A percentile compares a stretch with the other conserved stretches of the same genome.
These are phyloP conservation scores for Lactuca saligna DNA, from an alignment of 129 eudicot species.

Conservation along the genomic window DNA sequence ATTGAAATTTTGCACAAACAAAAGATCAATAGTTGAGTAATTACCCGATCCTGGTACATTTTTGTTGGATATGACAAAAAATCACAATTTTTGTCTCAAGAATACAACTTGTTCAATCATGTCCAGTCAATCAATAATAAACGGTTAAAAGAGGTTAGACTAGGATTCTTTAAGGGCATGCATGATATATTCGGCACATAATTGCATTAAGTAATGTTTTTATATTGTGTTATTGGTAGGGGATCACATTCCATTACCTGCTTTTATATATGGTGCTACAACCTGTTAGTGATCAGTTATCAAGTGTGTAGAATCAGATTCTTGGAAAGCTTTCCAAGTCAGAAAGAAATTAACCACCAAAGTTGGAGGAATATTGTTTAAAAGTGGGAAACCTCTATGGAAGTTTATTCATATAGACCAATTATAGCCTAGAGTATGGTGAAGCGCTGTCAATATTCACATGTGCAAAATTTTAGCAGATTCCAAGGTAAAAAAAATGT, in stretches of 20 bases:
- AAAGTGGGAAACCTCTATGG: background rate
- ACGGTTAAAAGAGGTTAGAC: slow-evolving; percentile 2
- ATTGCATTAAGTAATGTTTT: background rate
- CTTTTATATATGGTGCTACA: slow-evolving; percentile 11
- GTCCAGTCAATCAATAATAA: background rate
- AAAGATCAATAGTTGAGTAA: no score
- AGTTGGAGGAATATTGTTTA: slow-evolving; percentile 3
- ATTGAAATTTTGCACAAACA: no score
- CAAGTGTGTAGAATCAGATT: slow-evolving; percentile 33
- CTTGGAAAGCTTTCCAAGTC: slow-evolving; percentile 18
- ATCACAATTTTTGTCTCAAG: no score
- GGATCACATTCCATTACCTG: slow-evolving; percentile 40
- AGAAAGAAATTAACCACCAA: slow-evolving; percentile 1
- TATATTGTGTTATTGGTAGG: slow-evolving; percentile 4
- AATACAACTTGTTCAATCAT: no score
- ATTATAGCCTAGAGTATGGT: background rate
- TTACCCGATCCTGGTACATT: no score
- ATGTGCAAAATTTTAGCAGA: slow-evolving; percentile 8
- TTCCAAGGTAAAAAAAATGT: background rate
- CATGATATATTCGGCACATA: slow-evolving; percentile 1
- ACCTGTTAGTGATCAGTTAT: slow-evolving; percentile 16
- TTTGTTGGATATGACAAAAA: no score
- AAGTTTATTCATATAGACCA: background rate
- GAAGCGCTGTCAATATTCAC: background rate
- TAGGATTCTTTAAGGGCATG: background rate